Percentiles rank a stretch among this genome's conserved stretches.
These are phyloP conservation scores for Ganoderma resinaceum DNA, from an alignment of 1,284 basidiomycete species.

Conservation along the genomic window DNA sequence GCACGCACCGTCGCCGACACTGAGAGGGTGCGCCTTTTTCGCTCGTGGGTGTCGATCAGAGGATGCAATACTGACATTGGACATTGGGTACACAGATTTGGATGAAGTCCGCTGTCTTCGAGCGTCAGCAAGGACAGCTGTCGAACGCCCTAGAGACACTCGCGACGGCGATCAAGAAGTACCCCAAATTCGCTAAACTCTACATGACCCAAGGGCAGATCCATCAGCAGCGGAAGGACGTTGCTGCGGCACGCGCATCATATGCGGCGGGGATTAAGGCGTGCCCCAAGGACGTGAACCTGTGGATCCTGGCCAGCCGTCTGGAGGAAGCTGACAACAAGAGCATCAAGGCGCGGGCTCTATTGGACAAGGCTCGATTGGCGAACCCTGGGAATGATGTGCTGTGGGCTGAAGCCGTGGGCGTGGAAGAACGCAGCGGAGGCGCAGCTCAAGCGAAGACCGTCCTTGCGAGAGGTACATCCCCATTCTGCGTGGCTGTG, in stretches of 20 bases:
- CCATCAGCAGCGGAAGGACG: conserved; percentile 66
- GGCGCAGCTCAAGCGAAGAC: conserved; percentile 82
- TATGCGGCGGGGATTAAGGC: conserved; percentile 85
- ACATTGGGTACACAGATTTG: conserved; percentile 72
- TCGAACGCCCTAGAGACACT: conserved; percentile 81
- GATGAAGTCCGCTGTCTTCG: conserved; percentile 98
- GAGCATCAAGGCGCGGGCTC: conserved; percentile 91
- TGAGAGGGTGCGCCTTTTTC: conserved; percentile 76
- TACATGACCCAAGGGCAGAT: conserved; percentile 99
- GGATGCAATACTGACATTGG: conserved; percentile 15
- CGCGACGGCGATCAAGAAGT: conserved; percentile 79
- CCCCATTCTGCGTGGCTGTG: background rate
- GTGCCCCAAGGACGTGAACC: conserved; percentile 81
- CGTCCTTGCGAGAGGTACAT: conserved; percentile 78
- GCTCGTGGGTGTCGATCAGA: conserved; percentile 5
- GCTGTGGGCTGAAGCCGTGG: conserved; percentile 91
- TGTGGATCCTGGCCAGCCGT: conserved; percentile 90
- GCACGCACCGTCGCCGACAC: conserved; percentile 92
- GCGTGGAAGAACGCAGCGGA: conserved; percentile 89
- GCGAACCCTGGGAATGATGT: conserved; percentile 85
- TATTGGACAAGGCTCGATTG: conserved; percentile 91
- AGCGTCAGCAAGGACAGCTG: conserved; percentile 84
- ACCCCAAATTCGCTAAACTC: conserved; percentile 88
- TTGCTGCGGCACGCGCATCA: conserved; percentile 74
- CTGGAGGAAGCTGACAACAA: conserved; percentile 90